Evolutionary conservation across 2,329 filamentous ascomycete genomes (phyloP), one percentile per base, ranked within the genome.

Genomic region (Penicillium sclerotigenum): DNA sequence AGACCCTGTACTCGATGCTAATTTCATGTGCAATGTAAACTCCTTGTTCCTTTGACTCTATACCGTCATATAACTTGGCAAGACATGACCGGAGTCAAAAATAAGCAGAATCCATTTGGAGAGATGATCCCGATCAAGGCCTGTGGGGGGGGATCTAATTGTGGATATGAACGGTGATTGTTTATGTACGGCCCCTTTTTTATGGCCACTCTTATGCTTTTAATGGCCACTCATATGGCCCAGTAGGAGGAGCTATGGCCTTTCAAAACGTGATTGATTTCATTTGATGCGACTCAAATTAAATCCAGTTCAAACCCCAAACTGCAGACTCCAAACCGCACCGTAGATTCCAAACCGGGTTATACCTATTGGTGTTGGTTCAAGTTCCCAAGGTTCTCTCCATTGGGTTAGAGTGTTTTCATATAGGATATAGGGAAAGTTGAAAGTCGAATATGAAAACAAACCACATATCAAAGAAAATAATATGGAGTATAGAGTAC

Each of bases 171-270:
- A 38, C 31, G 29, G 31, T 54, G 43, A 42, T 20, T 42, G 22
- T 42, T 42, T 54, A 42, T 34, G 22, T 54, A 20, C 22, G 45
- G 45, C 52, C 52, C 52, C 46, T 42, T 54, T 54, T 52, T 52
- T 36, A 36, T 54, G 45, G 33, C 51, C 42, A 45, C 42, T 47
- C 26, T n/a, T 36, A 26, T 40, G 18, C 47, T 26, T 26, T 22
- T 14, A 36, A 26, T 24, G 26, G 10, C 49, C 43, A 50, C 48
- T 37, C 47, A 54, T 11, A 47, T 59, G 7, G 20, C 36, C 36
- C 14, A 38, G 37, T 14, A 24, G 28, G 22, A 49, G 55, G 51
- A 57, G 55, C 56, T 56, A 57, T 47, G 47, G 33, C 56, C 56
- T 45, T 45, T 45, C 29, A n/a, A n/a, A 45, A 51, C 48, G 48